Evolutionary conservation across 257 asterid genomes (phyloP).

Genomic region (Solanum etuberosum): DNA sequence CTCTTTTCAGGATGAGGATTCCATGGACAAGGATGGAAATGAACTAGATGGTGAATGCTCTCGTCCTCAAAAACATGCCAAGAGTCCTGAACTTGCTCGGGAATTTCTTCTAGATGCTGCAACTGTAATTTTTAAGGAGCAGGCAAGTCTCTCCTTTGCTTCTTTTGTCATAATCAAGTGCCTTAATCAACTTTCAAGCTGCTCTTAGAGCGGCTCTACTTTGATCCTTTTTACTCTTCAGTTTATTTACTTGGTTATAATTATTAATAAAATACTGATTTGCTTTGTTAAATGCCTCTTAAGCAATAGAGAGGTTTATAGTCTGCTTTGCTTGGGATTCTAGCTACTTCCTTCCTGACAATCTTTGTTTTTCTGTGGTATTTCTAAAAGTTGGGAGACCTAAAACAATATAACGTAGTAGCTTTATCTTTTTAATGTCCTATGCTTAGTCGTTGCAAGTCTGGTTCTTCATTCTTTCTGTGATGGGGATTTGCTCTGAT

Average conservation of each 20-base stretch:
- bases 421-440: background rate
- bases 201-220: background rate
- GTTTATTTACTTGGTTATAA: background rate
- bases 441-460: background rate
- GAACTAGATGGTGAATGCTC: constrained; percentile 92
- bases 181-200: background rate
- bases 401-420: background rate
- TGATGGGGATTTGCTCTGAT: background rate
- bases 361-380: background rate
- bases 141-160: constrained; percentile 43
- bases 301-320: background rate
- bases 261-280: background rate
- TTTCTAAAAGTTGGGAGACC: background rate
- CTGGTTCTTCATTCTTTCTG: background rate
- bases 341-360: background rate
- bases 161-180: background rate
- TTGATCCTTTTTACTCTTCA: background rate
- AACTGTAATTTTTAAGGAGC: constrained; percentile 92
- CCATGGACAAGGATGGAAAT: constrained; percentile 92
- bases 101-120: constrained; percentile 99
- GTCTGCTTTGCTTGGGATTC: background rate
- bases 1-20: constrained; percentile 79
- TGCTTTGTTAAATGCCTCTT: background rate
- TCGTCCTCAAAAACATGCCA: constrained; percentile 99
- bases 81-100: constrained; percentile 99